Evolutionary conservation across 805 yeast genomes (phyloP).

Genomic region (Schizosaccharomyces octosporus): DNA sequence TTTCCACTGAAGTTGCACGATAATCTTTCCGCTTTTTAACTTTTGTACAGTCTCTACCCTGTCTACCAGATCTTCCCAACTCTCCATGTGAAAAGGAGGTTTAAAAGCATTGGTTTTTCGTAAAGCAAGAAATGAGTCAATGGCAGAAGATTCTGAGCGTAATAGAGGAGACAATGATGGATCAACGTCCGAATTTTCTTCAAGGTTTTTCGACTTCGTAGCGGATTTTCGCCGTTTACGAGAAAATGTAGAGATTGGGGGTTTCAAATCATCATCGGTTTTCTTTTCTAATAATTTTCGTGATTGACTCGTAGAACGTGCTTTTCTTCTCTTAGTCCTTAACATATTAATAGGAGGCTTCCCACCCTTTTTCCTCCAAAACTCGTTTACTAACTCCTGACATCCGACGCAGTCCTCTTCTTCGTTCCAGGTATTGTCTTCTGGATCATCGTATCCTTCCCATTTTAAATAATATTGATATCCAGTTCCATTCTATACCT

Average conservation of each 20-base stretch:
- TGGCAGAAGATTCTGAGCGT: neutral
- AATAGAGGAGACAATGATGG: neutral
- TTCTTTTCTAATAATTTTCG: neutral
- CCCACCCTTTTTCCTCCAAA: neutral
- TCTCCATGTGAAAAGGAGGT: neutral
- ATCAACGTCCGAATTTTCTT: neutral
- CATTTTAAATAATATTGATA: neutral
- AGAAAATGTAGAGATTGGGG: no score
- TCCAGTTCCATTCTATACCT: neutral
- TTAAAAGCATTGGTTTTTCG: neutral
- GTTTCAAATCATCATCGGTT: no score
- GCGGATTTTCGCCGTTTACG: no score
- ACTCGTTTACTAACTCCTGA: neutral
- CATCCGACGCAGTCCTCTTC: conserved; percentile 1
- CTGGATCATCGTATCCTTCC: conserved; percentile 1
- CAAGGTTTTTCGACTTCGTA: no score
- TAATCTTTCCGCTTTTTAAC: neutral
- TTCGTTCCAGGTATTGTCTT: neutral
- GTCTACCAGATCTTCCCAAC: neutral
- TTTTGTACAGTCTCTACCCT: neutral
- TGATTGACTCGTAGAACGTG: neutral
- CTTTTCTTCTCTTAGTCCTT: neutral
- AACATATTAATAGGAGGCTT: neutral
- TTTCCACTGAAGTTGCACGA: neutral
- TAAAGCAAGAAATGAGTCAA: neutral